phyloP scores from a whole-genome alignment of 306 rosid species.

The Mucuna pruriens region DNA sequence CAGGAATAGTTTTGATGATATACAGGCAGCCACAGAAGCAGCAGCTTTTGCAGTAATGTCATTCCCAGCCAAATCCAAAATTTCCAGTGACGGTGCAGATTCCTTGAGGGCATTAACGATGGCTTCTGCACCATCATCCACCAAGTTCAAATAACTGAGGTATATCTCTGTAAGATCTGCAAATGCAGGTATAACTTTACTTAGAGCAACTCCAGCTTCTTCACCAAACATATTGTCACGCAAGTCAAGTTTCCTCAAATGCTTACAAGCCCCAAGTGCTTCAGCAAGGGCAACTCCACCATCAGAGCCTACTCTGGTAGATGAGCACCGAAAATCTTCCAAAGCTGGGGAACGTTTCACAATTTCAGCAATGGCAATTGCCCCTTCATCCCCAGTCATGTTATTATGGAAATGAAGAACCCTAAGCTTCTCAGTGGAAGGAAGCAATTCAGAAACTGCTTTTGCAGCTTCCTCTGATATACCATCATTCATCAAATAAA shows the following conservation, averaged over 20 bases:
- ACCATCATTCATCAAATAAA: slow-evolving; percentile 92
- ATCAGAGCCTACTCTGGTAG: slow-evolving; percentile 83
- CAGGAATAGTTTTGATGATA: slow-evolving; percentile 71
- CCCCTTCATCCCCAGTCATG: slow-evolving; percentile 69
- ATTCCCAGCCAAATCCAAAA: slow-evolving; percentile 86
- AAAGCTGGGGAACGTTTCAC: slow-evolving; percentile 65
- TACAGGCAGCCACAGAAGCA: slow-evolving; percentile 66
- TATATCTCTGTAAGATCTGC: slow-evolving; percentile 72
- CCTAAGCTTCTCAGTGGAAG: slow-evolving; percentile 80
- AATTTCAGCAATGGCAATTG: slow-evolving; percentile 68
- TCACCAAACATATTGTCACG: slow-evolving; percentile 93
- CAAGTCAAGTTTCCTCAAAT: slow-evolving; percentile 80
- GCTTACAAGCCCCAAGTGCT: slow-evolving; percentile 73
- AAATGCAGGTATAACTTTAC: slow-evolving; percentile 63
- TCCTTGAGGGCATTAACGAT: slow-evolving; percentile 69
- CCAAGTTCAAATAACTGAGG: slow-evolving; percentile 83
- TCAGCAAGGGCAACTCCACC: slow-evolving; percentile 82
- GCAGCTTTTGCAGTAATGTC: slow-evolving; percentile 71
- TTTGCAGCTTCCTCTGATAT: slow-evolving; percentile 95
- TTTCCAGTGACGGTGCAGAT: slow-evolving; percentile 75
- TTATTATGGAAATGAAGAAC: slow-evolving; percentile 90
- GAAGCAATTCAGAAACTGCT: slow-evolving; percentile 81
- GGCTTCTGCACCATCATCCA: slow-evolving; percentile 81
- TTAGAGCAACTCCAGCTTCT: slow-evolving; percentile 78
- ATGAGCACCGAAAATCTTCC: slow-evolving; percentile 88